Conservation (phyloP, 179 eudicot genomes). For the Nepenthes alata region DNA sequence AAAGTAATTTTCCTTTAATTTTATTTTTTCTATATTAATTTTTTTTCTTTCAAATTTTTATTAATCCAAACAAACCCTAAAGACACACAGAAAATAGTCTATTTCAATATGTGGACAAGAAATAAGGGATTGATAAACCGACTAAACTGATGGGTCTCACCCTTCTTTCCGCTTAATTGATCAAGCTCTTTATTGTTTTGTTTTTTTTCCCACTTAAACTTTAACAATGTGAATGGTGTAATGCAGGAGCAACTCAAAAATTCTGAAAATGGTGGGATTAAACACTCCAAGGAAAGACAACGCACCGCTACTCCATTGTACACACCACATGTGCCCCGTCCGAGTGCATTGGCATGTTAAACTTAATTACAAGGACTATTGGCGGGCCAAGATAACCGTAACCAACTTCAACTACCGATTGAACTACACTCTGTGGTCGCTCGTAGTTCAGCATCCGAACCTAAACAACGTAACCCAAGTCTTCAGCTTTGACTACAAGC, state of each 20-base stretch:
- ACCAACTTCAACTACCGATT: slow-evolving; percentile 67
- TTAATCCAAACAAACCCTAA: no score
- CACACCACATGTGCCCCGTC: slow-evolving; percentile 71
- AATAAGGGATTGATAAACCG: no score
- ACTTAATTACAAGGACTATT: slow-evolving; percentile 62
- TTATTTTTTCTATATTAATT: no score
- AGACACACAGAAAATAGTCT: no score
- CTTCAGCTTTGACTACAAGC: slow-evolving; percentile 78
- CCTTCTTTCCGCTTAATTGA: no score
- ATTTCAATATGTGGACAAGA: no score
- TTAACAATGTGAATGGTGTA: background rate
- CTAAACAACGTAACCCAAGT: slow-evolving; percentile 76
- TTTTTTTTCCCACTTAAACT: background rate
- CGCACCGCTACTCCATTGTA: slow-evolving; percentile 56
- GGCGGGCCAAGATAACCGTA: slow-evolving; percentile 65
- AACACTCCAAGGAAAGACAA: slow-evolving; percentile 56
- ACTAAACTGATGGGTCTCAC: no score
- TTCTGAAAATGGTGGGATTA: slow-evolving; percentile 38
- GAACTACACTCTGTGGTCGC: slow-evolving; percentile 72
- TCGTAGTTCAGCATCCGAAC: slow-evolving; percentile 77
- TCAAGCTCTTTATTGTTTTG: no score
- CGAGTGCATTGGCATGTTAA: slow-evolving; percentile 89
- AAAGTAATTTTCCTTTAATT: background rate
- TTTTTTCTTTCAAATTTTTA: no score
- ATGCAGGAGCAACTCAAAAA: slow-evolving; percentile 60